A percentile compares a stretch with the other conserved stretches of the same genome.
These are phyloP conservation scores for Yamadazyma blattariae DNA, from an alignment of 1,139 yeast genomes.

Conservation along the genomic window DNA sequence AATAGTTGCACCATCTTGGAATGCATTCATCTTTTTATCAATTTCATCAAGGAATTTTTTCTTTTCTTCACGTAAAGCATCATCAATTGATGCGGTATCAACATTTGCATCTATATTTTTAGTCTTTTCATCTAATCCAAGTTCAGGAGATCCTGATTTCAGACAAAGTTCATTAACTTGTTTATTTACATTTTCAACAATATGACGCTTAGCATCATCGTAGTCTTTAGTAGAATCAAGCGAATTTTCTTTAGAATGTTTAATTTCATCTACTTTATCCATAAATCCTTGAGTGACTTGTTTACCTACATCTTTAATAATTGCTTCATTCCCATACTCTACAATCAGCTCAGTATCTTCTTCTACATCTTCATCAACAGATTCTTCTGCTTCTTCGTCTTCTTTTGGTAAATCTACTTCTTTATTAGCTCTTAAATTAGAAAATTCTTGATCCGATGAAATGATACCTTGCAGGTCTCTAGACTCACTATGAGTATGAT, in stretches of 20 bases:
- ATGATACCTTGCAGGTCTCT: not conserved
- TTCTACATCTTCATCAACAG: not conserved
- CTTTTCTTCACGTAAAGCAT: slow-evolving; percentile 7
- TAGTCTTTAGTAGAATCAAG: slow-evolving; percentile 9
- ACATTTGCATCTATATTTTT: not conserved
- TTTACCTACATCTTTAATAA: slow-evolving; percentile 15
- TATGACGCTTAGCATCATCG: slow-evolving; percentile 13
- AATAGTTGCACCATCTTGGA: slow-evolving; percentile 2
- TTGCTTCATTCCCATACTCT: slow-evolving; percentile 1
- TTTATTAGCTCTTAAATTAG: not conserved
- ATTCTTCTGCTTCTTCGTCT: not conserved
- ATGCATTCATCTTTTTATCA: slow-evolving; percentile 6
- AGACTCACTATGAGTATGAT: slow-evolving; percentile 16
- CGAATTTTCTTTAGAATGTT: slow-evolving; percentile 12
- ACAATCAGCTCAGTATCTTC: not conserved
- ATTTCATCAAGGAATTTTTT: slow-evolving; percentile 7
- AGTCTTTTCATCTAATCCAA: not conserved
- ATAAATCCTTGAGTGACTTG: slow-evolving; percentile 16
- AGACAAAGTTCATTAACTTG: slow-evolving; percentile 15
- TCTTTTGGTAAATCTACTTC: not conserved
- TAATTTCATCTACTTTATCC: slow-evolving; percentile 15
- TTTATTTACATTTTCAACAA: slow-evolving; percentile 13
- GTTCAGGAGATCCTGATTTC: slow-evolving; percentile 12
- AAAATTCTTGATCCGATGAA: not conserved
- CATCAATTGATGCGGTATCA: not conserved